phyloP scores from a whole-genome alignment of 331 rosid species.

The Malus hybrid region DNA sequence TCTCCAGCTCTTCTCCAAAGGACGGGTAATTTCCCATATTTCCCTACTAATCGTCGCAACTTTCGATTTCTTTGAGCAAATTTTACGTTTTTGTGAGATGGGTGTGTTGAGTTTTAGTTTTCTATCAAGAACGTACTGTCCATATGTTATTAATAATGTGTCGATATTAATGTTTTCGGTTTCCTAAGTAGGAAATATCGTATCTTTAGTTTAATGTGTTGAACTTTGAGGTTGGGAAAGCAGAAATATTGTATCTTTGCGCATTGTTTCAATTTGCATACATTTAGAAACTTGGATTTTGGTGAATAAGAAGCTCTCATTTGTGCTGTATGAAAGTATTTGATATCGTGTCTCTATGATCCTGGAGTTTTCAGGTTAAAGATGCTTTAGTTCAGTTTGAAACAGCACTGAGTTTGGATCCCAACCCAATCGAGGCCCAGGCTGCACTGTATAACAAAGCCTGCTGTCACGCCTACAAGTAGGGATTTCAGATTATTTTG shows the following conservation, averaged over 20 bases:
- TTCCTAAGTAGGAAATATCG: background rate
- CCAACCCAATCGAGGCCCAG: slow-evolving; percentile 84
- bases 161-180: background rate
- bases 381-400: slow-evolving; percentile 91
- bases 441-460: slow-evolving; percentile 98
- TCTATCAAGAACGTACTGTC: background rate
- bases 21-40: slow-evolving; percentile 47
- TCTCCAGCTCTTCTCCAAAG: slow-evolving; percentile 88
- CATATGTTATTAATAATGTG: background rate
- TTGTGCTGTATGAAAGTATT: background rate
- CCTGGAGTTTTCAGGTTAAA: slow-evolving; percentile 64
- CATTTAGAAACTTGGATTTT: background rate
- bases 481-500: background rate
- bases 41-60: background rate
- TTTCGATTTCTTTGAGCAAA: background rate
- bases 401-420: slow-evolving; percentile 70
- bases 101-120: slow-evolving; percentile 1
- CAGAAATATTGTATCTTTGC: background rate
- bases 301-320: background rate
- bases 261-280: background rate
- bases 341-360: background rate
- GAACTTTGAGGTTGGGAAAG: background rate
- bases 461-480: slow-evolving; percentile 95
- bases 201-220: too few species aligned
- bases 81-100: background rate